Conservation (phyloP, 345 rosid genomes). For the Citrus sp. region DNA sequence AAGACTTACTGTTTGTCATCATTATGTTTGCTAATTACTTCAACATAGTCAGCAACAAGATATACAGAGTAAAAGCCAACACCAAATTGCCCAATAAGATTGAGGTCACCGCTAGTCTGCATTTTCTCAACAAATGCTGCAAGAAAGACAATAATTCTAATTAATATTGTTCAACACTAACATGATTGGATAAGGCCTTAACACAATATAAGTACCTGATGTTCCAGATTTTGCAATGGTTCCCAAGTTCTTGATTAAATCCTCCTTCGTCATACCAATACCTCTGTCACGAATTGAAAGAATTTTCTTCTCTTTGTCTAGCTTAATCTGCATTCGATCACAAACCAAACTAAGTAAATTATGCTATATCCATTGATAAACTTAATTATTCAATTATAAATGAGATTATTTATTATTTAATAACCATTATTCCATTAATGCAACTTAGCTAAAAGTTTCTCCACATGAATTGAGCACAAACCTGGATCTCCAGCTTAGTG, state of each 20-base stretch:
- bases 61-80: slow-evolving; percentile 99
- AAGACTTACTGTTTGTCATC: slow-evolving; percentile 84
- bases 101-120: slow-evolving; percentile 93
- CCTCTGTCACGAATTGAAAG: slow-evolving; percentile 91
- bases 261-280: slow-evolving; percentile 98
- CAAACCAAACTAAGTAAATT: neutral
- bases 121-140: slow-evolving; percentile 97
- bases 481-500: slow-evolving; percentile 96
- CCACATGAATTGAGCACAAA: slow-evolving; percentile 18
- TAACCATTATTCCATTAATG: neutral
- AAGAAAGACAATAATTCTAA: slow-evolving; percentile 5
- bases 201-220: slow-evolving; percentile 55
- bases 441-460: neutral
- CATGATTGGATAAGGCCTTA: neutral
- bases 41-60: slow-evolving; percentile 95
- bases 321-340: slow-evolving; percentile 60
- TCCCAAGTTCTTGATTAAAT: slow-evolving; percentile 93
- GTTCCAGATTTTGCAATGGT: slow-evolving; percentile 99
- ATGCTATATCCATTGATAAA: neutral
- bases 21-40: slow-evolving; percentile 94
- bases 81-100: slow-evolving; percentile 98
- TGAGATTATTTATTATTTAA: neutral
- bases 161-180: neutral
- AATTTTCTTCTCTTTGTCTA: slow-evolving; percentile 86
- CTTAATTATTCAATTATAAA: neutral